Evolutionary conservation across 768 basidiomycete genomes (phyloP), one percentile per base, ranked within the genome.

Genomic region (Amanita jacksonii): DNA sequence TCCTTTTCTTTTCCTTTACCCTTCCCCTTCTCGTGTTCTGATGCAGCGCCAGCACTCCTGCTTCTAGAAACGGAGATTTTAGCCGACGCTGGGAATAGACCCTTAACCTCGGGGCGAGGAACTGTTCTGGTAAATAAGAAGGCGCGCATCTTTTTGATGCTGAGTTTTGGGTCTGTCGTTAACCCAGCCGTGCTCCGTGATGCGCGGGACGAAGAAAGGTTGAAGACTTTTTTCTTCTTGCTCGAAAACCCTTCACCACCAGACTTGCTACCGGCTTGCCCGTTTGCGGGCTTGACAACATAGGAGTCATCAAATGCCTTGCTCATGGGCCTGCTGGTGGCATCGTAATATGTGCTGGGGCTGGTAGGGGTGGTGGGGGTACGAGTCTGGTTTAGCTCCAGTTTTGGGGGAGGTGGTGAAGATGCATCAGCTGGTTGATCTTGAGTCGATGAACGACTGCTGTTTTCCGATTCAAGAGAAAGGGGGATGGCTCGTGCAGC

Each of bases 71-170:
- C 10, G 24, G 44, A 45, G 34, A 37, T 37, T 35, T 8, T 28
- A 27, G 30, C n/a, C 2, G 43, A 45, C 12, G 3, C 0, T 4
- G 44, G 44, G 18, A 45, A 38, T 18, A 45, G 36, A 3, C 44
- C 44, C 4, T 28, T 24, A 12, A 38, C 37, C 12, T 45, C 28
- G 6, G 44, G 44, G 5, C 44, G 44, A 2, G 44, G 44, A 38
- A 45, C 44, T 4, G 44, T 45, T 20, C 44, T 45, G 36, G 44
- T 45, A 28, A 45, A 45, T 28, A 45, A 22, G 25, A 45, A 45
- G 5, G 16, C 36, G 16, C 37, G 32, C 44, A 45, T 45, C 25
- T 45, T 45, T 20, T 45, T 45, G 18, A 45, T 38, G 28, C 37
- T 45, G 34, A 38, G 25, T 27, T 45, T 45, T 20, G 9, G 35